Conservation (phyloP, 1,284 basidiomycete genomes). For the Ganoderma leucocontextum region DNA sequence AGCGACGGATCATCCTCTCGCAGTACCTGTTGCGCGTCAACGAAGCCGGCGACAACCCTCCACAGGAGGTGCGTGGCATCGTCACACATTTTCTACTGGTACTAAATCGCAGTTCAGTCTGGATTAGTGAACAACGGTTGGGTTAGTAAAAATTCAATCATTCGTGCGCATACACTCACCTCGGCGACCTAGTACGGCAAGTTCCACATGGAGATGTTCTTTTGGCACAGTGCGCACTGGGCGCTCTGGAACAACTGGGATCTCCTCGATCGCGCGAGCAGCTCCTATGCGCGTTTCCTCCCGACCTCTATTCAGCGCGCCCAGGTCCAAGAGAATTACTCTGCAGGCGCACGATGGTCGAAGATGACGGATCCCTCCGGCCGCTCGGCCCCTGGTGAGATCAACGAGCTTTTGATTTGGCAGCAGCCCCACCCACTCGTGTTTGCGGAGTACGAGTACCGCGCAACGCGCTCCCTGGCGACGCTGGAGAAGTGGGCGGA, state of each 20-base stretch:
- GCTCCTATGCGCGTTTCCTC: conserved; percentile 58
- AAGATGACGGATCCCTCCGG: conserved; percentile 72
- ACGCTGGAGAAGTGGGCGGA: conserved; percentile 59
- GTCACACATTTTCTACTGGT: neutral
- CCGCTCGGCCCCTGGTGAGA: conserved; percentile 63
- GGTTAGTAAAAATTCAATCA: conserved; percentile 47
- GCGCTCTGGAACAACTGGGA: conserved; percentile 69
- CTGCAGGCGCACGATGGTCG: conserved; percentile 63
- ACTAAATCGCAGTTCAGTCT: conserved; percentile 47
- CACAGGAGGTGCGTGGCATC: conserved; percentile 57
- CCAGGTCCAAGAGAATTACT: conserved; percentile 60
- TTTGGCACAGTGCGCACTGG: conserved; percentile 69
- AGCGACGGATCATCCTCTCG: conserved; percentile 63
- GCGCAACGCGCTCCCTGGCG: conserved; percentile 48
- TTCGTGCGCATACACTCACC: conserved; percentile 15
- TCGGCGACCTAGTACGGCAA: conserved; percentile 50
- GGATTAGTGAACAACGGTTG: conserved; percentile 67
- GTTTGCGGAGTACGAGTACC: conserved; percentile 66
- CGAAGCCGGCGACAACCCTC: conserved; percentile 62
- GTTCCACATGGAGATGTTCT: conserved; percentile 71
- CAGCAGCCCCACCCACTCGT: conserved; percentile 66
- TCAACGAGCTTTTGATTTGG: conserved; percentile 71
- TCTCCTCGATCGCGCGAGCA: conserved; percentile 53
- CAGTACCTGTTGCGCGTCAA: conserved; percentile 67
- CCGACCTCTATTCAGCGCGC: conserved; percentile 53